Conservation (phyloP, 2,329 filamentous ascomycete species). For the Phyllosticta citrichinensis region DNA sequence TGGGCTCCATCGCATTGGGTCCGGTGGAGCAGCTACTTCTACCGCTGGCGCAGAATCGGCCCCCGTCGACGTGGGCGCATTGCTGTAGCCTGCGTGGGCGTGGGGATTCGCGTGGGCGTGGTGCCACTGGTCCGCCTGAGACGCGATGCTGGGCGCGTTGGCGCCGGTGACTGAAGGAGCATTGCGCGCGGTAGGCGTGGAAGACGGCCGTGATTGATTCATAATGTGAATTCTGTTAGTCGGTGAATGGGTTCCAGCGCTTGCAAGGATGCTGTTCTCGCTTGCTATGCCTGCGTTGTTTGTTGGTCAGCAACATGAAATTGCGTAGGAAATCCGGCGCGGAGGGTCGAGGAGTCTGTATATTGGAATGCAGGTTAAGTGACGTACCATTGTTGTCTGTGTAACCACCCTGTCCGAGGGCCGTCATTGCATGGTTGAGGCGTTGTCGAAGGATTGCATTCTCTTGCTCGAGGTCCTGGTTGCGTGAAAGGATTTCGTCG, state of each 20-base stretch:
- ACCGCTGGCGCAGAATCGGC: constrained; percentile 13
- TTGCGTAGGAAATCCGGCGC: neutral
- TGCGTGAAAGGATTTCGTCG: constrained; percentile 42
- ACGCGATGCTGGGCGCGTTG: constrained; percentile 12
- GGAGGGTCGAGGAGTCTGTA: neutral
- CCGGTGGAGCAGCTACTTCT: constrained; percentile 21
- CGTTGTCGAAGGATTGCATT: constrained; percentile 42
- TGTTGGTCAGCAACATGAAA: neutral
- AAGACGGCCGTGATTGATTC: constrained; percentile 27
- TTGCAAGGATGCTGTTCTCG: constrained; percentile 16
- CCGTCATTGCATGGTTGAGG: constrained; percentile 35
- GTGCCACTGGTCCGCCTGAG: constrained; percentile 28
- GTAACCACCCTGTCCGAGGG: constrained; percentile 26
- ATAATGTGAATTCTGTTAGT: constrained; percentile 30
- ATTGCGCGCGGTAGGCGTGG: constrained; percentile 28
- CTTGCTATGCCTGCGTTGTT: constrained; percentile 6
- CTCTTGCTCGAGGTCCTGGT: constrained; percentile 46
- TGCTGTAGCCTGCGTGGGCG: constrained; percentile 8
- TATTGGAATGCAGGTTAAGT: neutral
- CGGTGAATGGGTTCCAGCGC: constrained; percentile 26
- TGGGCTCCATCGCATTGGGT: constrained; percentile 24
- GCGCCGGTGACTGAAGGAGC: constrained; percentile 28
- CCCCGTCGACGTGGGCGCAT: constrained; percentile 3
- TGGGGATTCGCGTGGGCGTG: constrained; percentile 19
- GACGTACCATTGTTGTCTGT: constrained; percentile 25